Evolutionary conservation across 2,329 filamentous ascomycete species (phyloP).

Genomic region (Fonsecaea pedrosoi): DNA sequence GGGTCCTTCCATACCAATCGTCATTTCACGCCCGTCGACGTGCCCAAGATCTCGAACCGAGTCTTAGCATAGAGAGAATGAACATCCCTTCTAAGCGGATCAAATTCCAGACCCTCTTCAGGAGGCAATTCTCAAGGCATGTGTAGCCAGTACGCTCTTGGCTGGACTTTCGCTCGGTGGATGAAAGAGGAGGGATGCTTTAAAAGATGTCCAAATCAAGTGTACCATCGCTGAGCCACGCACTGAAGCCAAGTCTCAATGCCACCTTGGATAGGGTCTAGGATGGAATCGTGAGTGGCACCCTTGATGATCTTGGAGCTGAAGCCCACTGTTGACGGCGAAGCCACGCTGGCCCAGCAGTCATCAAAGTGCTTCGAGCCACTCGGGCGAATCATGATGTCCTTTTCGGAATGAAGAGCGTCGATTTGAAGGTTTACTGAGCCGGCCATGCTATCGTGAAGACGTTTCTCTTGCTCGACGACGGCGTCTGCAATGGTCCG

Average conservation of each 20-base stretch:
- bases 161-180: not conserved
- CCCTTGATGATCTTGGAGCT: slow-evolving; percentile 6
- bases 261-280: slow-evolving; percentile 12
- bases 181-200: not conserved
- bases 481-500: not conserved
- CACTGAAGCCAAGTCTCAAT: slow-evolving; percentile 4
- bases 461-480: not conserved
- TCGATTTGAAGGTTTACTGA: slow-evolving; percentile 2
- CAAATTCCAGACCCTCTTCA: not conserved
- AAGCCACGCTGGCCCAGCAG: slow-evolving; percentile 5
- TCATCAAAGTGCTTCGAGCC: slow-evolving; percentile 13
- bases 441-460: not conserved
- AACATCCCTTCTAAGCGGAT: not conserved
- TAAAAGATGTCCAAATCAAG: not conserved
- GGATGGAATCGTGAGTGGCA: slow-evolving; percentile 16
- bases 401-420: slow-evolving; percentile 11
- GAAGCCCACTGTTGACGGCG: not conserved
- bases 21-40: no score
- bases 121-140: not conserved
- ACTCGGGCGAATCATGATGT: slow-evolving; percentile 11
- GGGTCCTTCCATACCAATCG: no score
- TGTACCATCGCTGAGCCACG: slow-evolving; percentile 13
- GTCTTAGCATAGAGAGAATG: not conserved
- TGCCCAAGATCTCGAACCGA: no score
- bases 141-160: not conserved